Conservation (phyloP, 805 yeast genomes). For the Torulaspora indica region DNA sequence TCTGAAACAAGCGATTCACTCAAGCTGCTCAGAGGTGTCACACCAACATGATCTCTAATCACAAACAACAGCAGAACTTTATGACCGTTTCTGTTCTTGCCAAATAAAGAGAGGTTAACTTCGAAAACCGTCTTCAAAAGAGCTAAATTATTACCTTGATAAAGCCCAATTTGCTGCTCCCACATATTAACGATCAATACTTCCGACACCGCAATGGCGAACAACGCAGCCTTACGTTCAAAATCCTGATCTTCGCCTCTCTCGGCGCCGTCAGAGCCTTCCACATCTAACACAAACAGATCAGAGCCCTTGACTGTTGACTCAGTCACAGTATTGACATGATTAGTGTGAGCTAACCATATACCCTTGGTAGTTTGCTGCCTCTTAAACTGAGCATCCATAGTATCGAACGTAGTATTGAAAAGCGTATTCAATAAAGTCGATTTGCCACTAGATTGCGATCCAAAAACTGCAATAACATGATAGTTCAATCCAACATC, state of each 20-base stretch:
- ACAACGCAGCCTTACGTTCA: slow-evolving; percentile 92
- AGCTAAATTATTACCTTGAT: slow-evolving; percentile 98
- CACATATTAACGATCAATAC: slow-evolving; percentile 87
- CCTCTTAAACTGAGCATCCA: slow-evolving; percentile 73
- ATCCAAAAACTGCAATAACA: slow-evolving; percentile 92
- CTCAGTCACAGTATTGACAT: slow-evolving; percentile 31
- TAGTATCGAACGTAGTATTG: slow-evolving; percentile 84
- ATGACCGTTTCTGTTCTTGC: slow-evolving; percentile 49
- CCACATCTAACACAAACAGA: slow-evolving; percentile 89
- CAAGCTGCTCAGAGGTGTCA: slow-evolving; percentile 72
- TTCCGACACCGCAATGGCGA: slow-evolving; percentile 90
- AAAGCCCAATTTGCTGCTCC: slow-evolving; percentile 96
- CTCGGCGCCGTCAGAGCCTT: slow-evolving; percentile 97
- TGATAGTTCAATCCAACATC: slow-evolving; percentile 72
- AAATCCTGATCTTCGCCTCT: slow-evolving; percentile 98
- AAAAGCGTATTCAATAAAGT: slow-evolving; percentile 82
- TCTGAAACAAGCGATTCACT: slow-evolving; percentile 66
- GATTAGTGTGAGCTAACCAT: slow-evolving; percentile 61
- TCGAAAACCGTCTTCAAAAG: slow-evolving; percentile 92
- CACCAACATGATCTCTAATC: slow-evolving; percentile 85
- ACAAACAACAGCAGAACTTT: slow-evolving; percentile 77
- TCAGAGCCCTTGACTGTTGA: slow-evolving; percentile 27
- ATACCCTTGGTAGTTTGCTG: slow-evolving; percentile 90
- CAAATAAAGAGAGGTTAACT: slow-evolving; percentile 83
- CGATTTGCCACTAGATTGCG: slow-evolving; percentile 95